phyloP scores from a whole-genome alignment of 495 filamentous ascomycete species.

The Penicillium paradoxum region DNA sequence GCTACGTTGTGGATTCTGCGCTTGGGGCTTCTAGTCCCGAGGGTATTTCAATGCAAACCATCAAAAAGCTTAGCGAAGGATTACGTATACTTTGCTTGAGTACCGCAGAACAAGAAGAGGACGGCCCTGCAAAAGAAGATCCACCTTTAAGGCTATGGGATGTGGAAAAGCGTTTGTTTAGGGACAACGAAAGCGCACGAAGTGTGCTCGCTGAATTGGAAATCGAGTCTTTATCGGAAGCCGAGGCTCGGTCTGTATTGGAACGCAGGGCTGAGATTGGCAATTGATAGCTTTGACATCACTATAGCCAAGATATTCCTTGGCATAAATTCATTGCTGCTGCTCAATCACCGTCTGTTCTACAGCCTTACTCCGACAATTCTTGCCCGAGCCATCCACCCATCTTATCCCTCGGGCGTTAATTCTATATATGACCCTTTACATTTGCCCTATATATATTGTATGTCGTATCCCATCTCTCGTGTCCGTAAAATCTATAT shows the following conservation, averaged over 20 bases:
- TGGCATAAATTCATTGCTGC: neutral
- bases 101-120: constrained; percentile 30
- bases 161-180: constrained; percentile 73
- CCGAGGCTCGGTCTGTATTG: constrained; percentile 72
- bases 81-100: constrained; percentile 64
- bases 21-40: constrained; percentile 40
- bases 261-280: constrained; percentile 70
- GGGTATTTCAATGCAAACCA: constrained; percentile 41
- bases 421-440: neutral
- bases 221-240: constrained; percentile 57
- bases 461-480: constrained; percentile 1
- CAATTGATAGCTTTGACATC: neutral
- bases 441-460: neutral
- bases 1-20: constrained; percentile 51
- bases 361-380: neutral
- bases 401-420: neutral
- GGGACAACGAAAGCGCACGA: constrained; percentile 73
- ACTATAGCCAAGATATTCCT: neutral
- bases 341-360: neutral
- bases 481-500: neutral
- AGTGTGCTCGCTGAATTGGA: constrained; percentile 65
- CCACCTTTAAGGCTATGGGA: constrained; percentile 54
- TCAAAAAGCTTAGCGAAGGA: constrained; percentile 67
- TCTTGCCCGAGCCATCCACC: neutral
- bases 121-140: constrained; percentile 13